These are phyloP conservation scores for Petasospora rhodanensis DNA, from an alignment of 1,139 yeast species.

Conservation along the genomic window DNA sequence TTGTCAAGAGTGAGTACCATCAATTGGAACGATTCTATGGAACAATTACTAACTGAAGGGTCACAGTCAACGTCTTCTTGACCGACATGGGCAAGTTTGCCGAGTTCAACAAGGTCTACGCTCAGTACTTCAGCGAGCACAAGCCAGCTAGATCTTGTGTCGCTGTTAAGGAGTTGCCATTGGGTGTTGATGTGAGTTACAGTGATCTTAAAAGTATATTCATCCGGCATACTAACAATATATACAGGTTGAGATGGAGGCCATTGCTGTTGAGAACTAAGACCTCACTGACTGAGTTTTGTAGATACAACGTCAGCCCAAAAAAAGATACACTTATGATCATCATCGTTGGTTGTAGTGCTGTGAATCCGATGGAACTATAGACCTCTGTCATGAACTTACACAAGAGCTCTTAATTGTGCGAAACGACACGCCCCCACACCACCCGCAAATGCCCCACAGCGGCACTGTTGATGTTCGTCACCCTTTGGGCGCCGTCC, in stretches of 20 bases:
- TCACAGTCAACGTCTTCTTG: constrained; percentile 66
- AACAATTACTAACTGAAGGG: constrained; percentile 1
- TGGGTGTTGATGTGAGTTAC: constrained; percentile 67
- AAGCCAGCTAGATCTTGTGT: constrained; percentile 97
- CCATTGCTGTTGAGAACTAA: constrained; percentile 47
- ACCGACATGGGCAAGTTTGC: constrained; percentile 83
- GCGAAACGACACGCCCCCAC: too few species aligned
- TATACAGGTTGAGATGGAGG: constrained; percentile 52
- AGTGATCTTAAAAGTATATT: neutral
- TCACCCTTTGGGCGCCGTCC: too few species aligned
- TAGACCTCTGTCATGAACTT: too few species aligned
- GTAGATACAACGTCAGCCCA: too few species aligned
- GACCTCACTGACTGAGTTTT: too few species aligned
- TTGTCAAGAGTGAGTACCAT: constrained; percentile 60
- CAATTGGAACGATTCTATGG: too few species aligned
- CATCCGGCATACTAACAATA: neutral
- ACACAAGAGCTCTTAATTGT: too few species aligned
- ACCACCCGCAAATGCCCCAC: too few species aligned
- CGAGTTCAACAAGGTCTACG: constrained; percentile 78
- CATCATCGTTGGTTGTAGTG: too few species aligned
- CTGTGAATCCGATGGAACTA: too few species aligned
- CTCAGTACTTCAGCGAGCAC: constrained; percentile 72
- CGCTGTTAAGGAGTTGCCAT: constrained; percentile 83
- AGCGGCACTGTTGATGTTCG: too few species aligned
- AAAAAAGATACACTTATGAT: too few species aligned